phyloP scores from a whole-genome alignment of 1,284 basidiomycete species.

The Taiwanofungus camphoratus region DNA sequence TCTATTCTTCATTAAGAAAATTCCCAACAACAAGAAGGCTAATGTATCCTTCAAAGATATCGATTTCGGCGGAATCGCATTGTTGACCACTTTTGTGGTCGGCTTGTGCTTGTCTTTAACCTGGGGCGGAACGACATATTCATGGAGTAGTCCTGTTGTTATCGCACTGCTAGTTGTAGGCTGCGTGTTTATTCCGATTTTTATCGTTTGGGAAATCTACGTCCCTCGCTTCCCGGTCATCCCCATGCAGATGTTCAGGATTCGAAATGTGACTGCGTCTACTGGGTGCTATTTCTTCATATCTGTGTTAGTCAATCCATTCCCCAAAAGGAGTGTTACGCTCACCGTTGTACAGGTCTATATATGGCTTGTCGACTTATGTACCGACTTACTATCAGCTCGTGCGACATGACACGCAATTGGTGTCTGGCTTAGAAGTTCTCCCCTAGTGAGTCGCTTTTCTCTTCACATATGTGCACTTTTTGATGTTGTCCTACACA shows the following conservation, averaged over 20 bases:
- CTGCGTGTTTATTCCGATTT: constrained; percentile 5
- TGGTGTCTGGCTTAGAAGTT: constrained; percentile 10
- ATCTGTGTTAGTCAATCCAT: constrained; percentile 8
- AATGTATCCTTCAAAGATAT: constrained; percentile 9
- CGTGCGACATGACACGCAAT: constrained; percentile 9
- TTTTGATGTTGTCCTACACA: neutral
- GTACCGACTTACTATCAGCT: constrained; percentile 13
- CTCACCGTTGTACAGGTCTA: constrained; percentile 6
- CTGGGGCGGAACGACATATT: constrained; percentile 10
- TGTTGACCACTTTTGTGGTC: constrained; percentile 7
- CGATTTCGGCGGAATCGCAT: constrained; percentile 10
- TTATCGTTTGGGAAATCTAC: constrained; percentile 7
- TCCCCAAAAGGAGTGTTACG: too few species aligned
- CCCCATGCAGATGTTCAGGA: constrained; percentile 10
- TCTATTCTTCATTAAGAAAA: constrained; percentile 8
- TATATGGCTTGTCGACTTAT: constrained; percentile 11
- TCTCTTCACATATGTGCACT: neutral
- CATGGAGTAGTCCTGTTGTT: constrained; percentile 7
- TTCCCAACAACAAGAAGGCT: constrained; percentile 10
- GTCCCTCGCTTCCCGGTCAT: constrained; percentile 10
- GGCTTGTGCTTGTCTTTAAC: constrained; percentile 5
- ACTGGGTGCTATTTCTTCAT: constrained; percentile 13
- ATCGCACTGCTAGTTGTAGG: constrained; percentile 9
- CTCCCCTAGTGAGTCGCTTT: constrained; percentile 8
- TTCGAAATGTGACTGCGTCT: constrained; percentile 10